Conservation (phyloP, 1,284 basidiomycete species). For the Hemileia vastatrix region DNA sequence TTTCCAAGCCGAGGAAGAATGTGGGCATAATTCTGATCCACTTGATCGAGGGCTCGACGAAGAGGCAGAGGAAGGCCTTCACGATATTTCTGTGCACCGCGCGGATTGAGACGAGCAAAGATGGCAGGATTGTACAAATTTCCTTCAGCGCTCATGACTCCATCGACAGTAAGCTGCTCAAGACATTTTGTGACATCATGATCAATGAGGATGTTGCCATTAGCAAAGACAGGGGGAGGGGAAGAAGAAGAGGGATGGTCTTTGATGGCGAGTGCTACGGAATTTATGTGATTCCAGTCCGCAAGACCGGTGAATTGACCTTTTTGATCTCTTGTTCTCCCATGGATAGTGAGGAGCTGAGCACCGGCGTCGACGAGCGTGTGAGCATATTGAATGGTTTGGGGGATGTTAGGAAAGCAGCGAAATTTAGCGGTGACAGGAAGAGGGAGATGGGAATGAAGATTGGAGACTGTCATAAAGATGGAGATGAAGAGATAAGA, state of each 20-base stretch:
- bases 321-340: conserved; percentile 79
- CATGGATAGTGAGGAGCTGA: conserved; percentile 89
- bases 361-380: conserved; percentile 93
- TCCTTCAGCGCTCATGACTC: conserved; percentile 90
- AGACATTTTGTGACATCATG: conserved; percentile 71
- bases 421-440: conserved; percentile 96
- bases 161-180: conserved; percentile 71
- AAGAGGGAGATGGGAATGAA: conserved; percentile 70
- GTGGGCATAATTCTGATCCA: conserved; percentile 24
- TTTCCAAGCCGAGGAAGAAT: conserved; percentile 13
- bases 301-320: conserved; percentile 68
- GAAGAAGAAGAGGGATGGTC: too few relatives aligned
- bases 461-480: conserved; percentile 58
- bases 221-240: conserved; percentile 91
- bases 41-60: conserved; percentile 1
- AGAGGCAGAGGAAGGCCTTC: conserved; percentile 28
- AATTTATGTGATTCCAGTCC: conserved; percentile 51
- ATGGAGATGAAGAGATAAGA: neutral
- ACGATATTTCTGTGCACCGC: conserved; percentile 25
- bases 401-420: conserved; percentile 72
- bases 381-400: conserved; percentile 82
- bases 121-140: conserved; percentile 87
- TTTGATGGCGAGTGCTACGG: neutral
- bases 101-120: conserved; percentile 49
- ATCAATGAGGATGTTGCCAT: conserved; percentile 86